A percentile compares a stretch with the other conserved stretches of the same genome.
phyloP scores from a whole-genome alignment of 2,329 filamentous ascomycete genomes.

The Hortaea sp. region DNA sequence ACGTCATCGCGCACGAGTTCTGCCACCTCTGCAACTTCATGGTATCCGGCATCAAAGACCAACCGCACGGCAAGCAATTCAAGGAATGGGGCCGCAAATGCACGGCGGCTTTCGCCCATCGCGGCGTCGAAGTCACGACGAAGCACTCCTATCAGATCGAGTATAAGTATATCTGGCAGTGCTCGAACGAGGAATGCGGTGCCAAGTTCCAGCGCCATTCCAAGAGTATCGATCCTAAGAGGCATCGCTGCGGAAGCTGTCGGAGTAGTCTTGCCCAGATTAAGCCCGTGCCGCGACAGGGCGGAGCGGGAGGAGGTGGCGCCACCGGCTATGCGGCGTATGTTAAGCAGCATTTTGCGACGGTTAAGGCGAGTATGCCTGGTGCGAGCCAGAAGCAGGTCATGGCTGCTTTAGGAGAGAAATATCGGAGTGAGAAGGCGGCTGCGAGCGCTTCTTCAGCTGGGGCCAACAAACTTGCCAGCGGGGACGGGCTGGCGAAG shows the following conservation, averaged over 20 bases:
- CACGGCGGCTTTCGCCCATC: constrained; percentile 47
- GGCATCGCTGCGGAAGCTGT: constrained; percentile 70
- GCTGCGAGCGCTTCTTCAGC: not conserved
- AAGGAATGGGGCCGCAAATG: constrained; percentile 59
- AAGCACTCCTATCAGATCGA: constrained; percentile 85
- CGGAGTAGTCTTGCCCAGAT: constrained; percentile 60
- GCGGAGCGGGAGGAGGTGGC: constrained; percentile 13
- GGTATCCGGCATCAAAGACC: constrained; percentile 61
- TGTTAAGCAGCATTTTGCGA: constrained; percentile 58
- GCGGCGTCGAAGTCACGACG: constrained; percentile 70
- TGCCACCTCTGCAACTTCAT: constrained; percentile 92
- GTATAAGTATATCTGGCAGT: constrained; percentile 86
- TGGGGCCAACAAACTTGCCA: no score
- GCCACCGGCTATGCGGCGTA: constrained; percentile 44
- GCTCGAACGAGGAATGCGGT: constrained; percentile 48
- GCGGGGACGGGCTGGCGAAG: no score
- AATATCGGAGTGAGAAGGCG: constrained; percentile 46
- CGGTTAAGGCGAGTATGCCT: constrained; percentile 47
- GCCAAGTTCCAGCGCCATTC: constrained; percentile 74
- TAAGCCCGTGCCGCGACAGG: constrained; percentile 58
- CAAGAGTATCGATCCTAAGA: constrained; percentile 65
- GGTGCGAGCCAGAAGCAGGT: constrained; percentile 53
- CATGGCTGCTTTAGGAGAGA: constrained; percentile 56
- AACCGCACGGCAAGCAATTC: constrained; percentile 78
- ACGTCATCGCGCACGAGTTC: constrained; percentile 93